Base-by-base conservation (phyloP, 805 yeast genomes). In the Phaffomyces thermotolerans region DNA sequence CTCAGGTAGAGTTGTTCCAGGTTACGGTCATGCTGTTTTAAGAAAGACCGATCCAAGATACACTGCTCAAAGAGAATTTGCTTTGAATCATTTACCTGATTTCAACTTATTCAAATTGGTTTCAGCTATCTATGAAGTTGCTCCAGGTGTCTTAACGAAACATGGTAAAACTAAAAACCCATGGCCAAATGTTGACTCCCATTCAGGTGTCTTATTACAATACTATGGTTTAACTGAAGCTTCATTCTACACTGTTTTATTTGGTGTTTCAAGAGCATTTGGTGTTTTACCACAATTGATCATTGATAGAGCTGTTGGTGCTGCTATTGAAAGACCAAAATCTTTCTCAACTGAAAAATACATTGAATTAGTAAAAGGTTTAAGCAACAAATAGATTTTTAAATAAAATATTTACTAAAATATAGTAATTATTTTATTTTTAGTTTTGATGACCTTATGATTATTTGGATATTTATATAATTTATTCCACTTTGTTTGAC, bases 121-220 rank as follows among this genome's bases (percentile, higher is more conserved):
- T 36, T 77, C 85, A 46, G 75, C 76, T 62, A 80, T 84, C 60
- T 83, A 81, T 68, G 82, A 84, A 67, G 85, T 84, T 57, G 93
- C 93, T 51, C 93, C 93, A 67, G 75, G 66, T 54, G 91, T 84
- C 41, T 75, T 84, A 56, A 79, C 84, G 56, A 73, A 81, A 69
- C 91, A 84, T 67, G 93, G 91, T 66, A 85, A 85, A 78, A 84
- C 91, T 62, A 84, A 84, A 78, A 84, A 84, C 78, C 93, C 93
- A 69, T 84, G 89, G 89, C 93, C 95, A 68, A 84, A 84, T 64
- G 95, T 84, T 53, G 95, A 84, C 69, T 82, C 93, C 43, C 88
- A 82, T 70, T 83, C 91, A 40, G 95, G 95, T 70, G 88, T 84
- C 50, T 68, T 85, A 56, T 74, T 84, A 67, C 90, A 84, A 69